Evolutionary conservation across 2,329 filamentous ascomycete genomes (phyloP), one percentile per base, ranked within the genome.

Genomic region (Hymenoscyphus scutula): DNA sequence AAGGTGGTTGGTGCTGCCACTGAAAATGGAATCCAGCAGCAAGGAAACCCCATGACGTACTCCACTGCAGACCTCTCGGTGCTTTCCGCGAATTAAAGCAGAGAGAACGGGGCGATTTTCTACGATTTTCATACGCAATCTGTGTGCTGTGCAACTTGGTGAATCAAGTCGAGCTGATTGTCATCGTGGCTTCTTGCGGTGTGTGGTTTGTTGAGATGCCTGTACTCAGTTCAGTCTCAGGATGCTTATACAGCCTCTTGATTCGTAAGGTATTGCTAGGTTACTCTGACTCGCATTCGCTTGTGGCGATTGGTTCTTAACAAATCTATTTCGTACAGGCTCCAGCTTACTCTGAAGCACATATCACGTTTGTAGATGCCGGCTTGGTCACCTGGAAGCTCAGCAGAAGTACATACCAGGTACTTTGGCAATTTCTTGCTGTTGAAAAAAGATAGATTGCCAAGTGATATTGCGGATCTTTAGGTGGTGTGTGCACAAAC

Each of bases 141-240:
- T 45, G 38, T 45, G 38, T 17, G 38, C 38, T 45, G 38, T 45
- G 38, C 38, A 45, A 45, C 38, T 45, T 48, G 41, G 41, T 48
- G 41, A 48, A 48, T 48, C 41, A 48, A 11, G 10, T 48, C 19
- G n/a, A 19, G n/a, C 41, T 48, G 41, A 48, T 48, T 48, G 41
- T 48, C 41, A 23, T 19, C 41, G 41, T 48, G 41, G 41, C 41
- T 48, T 48, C 19, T 48, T 48, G 41, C n/a, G n/a, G 41, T 48
- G 41, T 48, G 41, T 48, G 19, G 41, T 48, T 29, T 29, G 41
- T 23, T 48, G 41, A 27, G 11, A 23, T 23, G 45, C 23, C 45
- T 51, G 45, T n/a, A 51, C 25, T 23, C 25, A 13, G 45, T 51
- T 23, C n/a, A n/a, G n/a, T n/a, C n/a, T n/a, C n/a, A n/a, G n/a